phyloP scores from a whole-genome alignment of 306 rosid species.

The Castanea sativa region DNA sequence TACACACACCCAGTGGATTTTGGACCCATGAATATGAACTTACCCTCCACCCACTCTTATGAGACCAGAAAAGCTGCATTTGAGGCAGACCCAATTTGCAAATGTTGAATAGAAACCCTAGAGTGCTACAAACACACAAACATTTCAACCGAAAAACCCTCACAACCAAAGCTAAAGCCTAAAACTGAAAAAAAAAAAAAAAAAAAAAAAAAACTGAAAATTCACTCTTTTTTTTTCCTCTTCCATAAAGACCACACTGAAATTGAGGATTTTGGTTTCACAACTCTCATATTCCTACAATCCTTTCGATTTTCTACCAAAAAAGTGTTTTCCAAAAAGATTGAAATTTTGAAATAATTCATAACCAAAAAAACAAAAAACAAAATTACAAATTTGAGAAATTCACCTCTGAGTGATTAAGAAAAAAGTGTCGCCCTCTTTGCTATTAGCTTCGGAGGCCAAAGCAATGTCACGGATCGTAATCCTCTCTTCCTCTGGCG shows the following conservation, averaged over 20 bases:
- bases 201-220: no score
- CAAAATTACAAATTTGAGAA: not conserved
- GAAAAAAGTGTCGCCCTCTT: constrained; percentile 84
- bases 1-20: no score
- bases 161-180: no score
- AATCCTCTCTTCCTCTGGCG: constrained; percentile 88
- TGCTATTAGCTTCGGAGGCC: constrained; percentile 69
- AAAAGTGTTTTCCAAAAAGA: not conserved
- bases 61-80: no score
- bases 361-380: not conserved
- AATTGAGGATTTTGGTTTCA: not conserved
- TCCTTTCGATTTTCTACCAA: not conserved
- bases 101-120: no score
- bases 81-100: no score
- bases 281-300: not conserved
- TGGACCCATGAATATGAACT: no score
- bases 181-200: no score
- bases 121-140: no score
- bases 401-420: constrained; percentile 78
- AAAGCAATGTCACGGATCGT: constrained; percentile 88
- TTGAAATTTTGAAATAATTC: not conserved
- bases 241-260: not conserved
- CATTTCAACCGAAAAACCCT: no score
- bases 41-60: no score
- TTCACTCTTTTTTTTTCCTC: not conserved